These are phyloP conservation scores for Mycena latifolia DNA, from an alignment of 768 basidiomycete genomes.

Conservation along the genomic window DNA sequence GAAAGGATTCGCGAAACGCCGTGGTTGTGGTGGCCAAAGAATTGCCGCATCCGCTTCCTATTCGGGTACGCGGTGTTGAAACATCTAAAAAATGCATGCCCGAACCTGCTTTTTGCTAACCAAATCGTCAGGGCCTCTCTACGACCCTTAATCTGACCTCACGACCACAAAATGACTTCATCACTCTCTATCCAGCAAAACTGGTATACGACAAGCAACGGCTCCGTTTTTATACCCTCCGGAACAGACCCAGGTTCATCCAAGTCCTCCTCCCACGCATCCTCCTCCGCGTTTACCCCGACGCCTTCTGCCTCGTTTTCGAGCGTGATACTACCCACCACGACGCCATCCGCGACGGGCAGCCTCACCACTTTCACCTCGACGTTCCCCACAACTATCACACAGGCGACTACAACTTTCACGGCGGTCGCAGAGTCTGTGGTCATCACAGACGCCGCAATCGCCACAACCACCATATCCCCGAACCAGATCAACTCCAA, in stretches of 20 bases:
- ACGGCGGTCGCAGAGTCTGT: conserved; percentile 31
- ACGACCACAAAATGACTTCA: not conserved
- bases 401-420: conserved; percentile 29
- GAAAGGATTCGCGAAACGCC: not conserved
- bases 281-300: conserved; percentile 1
- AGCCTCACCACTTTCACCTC: conserved; percentile 31
- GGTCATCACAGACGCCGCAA: conserved; percentile 22
- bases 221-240: conserved; percentile 33
- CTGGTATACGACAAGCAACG: conserved; percentile 36
- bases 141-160: not conserved
- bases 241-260: conserved; percentile 16
- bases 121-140: not conserved
- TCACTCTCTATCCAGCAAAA: conserved; percentile 16
- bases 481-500: conserved; percentile 28
- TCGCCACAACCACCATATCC: conserved; percentile 10
- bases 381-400: conserved; percentile 29
- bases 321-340: not conserved
- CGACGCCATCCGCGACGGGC: not conserved
- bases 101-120: not conserved
- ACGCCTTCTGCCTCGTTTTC: conserved; percentile 15
- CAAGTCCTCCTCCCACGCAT: conserved; percentile 7
- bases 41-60: not conserved
- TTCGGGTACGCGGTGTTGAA: conserved; percentile 9
- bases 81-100: not conserved
- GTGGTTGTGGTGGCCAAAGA: conserved; percentile 13